A percentile compares a stretch with the other conserved stretches of the same genome.
Conservation (phyloP, 1,284 basidiomycete species). For the Apiotrichum veenhuisii region DNA sequence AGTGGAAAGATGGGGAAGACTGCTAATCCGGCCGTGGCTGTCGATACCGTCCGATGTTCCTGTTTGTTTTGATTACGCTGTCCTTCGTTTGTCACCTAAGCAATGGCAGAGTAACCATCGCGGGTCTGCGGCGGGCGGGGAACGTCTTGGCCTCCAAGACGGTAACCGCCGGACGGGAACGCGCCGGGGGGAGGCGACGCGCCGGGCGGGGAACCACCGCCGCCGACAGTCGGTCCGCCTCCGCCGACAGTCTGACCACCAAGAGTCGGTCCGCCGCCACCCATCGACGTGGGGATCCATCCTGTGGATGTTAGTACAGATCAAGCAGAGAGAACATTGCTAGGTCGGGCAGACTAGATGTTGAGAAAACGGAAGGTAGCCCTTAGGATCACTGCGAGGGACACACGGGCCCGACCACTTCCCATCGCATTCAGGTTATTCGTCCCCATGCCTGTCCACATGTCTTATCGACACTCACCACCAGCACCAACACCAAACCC, state of each 20-base stretch:
- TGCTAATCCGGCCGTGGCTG: too few species aligned
- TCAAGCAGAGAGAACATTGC: background rate
- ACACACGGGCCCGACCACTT: too few species aligned
- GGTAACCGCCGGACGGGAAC: constrained; percentile 32
- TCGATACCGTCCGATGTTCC: too few species aligned
- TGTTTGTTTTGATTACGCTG: background rate
- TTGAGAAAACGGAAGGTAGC: too few species aligned
- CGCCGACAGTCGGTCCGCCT: background rate
- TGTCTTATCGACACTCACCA: background rate
- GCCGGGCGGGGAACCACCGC: background rate
- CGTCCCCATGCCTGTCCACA: too few species aligned
- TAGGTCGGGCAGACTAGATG: too few species aligned
- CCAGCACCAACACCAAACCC: constrained; percentile 1
- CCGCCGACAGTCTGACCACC: constrained; percentile 2
- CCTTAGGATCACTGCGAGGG: too few species aligned
- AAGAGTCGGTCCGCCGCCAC: background rate
- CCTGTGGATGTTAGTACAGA: background rate
- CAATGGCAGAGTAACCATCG: constrained; percentile 34
- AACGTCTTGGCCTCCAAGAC: constrained; percentile 34
- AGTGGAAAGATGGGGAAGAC: background rate
- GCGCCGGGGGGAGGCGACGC: constrained; percentile 7
- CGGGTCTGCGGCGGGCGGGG: constrained; percentile 16
- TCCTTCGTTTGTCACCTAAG: constrained; percentile 10
- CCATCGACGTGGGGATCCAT: constrained; percentile 6
- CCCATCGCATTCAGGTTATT: too few species aligned